A percentile compares a stretch with the other conserved stretches of the same genome.
These are phyloP conservation scores for Sporothrix pseudoabietina DNA, from an alignment of 2,329 filamentous ascomycete species.

Conservation along the genomic window DNA sequence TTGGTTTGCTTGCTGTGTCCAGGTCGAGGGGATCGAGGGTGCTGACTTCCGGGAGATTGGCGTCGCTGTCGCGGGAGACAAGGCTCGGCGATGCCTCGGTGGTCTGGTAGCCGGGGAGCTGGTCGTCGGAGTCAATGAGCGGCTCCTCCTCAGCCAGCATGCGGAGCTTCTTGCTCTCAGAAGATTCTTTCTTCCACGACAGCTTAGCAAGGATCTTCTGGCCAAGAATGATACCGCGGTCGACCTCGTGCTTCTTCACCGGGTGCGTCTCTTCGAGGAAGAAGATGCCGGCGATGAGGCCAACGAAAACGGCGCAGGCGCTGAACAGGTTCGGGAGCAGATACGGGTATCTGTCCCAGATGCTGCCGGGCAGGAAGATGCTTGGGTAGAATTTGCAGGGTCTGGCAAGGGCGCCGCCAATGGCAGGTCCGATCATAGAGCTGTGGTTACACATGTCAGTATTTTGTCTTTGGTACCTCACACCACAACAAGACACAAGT, in stretches of 20 bases:
- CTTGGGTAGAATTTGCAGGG: constrained; percentile 80
- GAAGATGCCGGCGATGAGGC: constrained; percentile 75
- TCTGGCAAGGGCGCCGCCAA: constrained; percentile 85
- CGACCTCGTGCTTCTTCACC: constrained; percentile 73
- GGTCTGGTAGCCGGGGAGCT: constrained; percentile 69
- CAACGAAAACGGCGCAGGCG: constrained; percentile 72
- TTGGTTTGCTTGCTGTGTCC: constrained; percentile 33
- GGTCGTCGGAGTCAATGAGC: constrained; percentile 63
- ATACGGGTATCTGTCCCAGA: constrained; percentile 88
- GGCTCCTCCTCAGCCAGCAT: constrained; percentile 56
- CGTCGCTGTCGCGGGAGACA: constrained; percentile 31
- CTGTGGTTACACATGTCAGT: constrained; percentile 45
- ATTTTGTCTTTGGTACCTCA: background rate
- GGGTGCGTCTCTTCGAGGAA: constrained; percentile 95
- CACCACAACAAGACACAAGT: background rate
- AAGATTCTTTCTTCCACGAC: constrained; percentile 37
- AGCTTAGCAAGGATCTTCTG: constrained; percentile 63
- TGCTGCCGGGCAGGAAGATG: constrained; percentile 69
- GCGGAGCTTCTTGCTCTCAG: constrained; percentile 39
- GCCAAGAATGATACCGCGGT: constrained; percentile 76
- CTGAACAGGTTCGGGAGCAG: constrained; percentile 91
- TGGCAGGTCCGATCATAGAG: constrained; percentile 87
- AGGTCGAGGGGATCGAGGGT: constrained; percentile 29
- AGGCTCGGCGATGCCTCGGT: constrained; percentile 47
- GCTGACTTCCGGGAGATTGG: constrained; percentile 40